phyloP scores from a whole-genome alignment of 2,329 filamentous ascomycete genomes.

The Pezicula radicicola region DNA sequence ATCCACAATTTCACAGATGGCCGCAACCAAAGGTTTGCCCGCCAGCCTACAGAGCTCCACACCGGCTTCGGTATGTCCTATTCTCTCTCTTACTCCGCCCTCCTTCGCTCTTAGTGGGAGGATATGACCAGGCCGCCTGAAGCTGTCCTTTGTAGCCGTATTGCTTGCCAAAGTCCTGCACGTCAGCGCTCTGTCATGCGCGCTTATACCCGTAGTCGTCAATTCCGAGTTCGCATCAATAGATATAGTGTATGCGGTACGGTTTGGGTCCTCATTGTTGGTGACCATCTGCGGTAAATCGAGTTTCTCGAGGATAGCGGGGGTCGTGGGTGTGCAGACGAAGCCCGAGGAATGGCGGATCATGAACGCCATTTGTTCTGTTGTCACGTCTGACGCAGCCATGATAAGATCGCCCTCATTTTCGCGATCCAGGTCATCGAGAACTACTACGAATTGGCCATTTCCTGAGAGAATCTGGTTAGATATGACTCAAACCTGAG shows the following conservation, averaged over 20 bases:
- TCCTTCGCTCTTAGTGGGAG: slow-evolving; percentile 76
- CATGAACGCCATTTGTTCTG: slow-evolving; percentile 94
- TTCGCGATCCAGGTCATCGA: slow-evolving; percentile 88
- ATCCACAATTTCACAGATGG: slow-evolving; percentile 89
- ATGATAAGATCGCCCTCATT: slow-evolving; percentile 99
- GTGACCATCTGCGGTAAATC: slow-evolving; percentile 86
- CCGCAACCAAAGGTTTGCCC: slow-evolving; percentile 72
- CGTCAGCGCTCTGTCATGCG: slow-evolving; percentile 80
- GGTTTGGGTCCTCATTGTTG: slow-evolving; percentile 72
- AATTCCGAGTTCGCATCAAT: slow-evolving; percentile 73
- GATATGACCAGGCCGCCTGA: slow-evolving; percentile 86
- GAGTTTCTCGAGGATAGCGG: slow-evolving; percentile 65
- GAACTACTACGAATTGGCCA: slow-evolving; percentile 92
- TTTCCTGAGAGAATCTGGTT: slow-evolving; percentile 44
- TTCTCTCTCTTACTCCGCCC: slow-evolving; percentile 76
- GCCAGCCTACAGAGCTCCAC: slow-evolving; percentile 86
- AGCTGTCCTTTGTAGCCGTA: slow-evolving; percentile 45
- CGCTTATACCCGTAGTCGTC: slow-evolving; percentile 86
- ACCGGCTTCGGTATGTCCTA: slow-evolving; percentile 90
- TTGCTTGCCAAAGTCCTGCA: slow-evolving; percentile 75
- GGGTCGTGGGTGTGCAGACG: slow-evolving; percentile 82
- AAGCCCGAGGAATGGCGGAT: slow-evolving; percentile 87
- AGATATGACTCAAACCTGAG: slow-evolving; percentile 7
- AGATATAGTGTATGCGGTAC: slow-evolving; percentile 90
- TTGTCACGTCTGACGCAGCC: slow-evolving; percentile 78